Evolutionary conservation across 208 protist genomes (phyloP), one percentile per base, ranked within the genome.

Genomic region (Acanthamoeba divionensis): DNA sequence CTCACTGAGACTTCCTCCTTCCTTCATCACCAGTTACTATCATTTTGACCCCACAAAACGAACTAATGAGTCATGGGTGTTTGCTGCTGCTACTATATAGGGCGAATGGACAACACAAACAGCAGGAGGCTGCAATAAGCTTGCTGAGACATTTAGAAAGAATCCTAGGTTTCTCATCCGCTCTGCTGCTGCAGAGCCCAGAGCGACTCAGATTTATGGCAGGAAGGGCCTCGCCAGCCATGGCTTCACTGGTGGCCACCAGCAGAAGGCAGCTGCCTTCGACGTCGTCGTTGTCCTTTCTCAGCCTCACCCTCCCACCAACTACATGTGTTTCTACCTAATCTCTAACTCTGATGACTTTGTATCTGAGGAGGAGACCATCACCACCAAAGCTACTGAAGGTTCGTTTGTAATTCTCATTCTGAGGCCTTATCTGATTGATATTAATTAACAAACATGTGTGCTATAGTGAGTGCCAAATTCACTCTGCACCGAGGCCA

Each of bases 281-380:
- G 48, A 63, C 21, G 73, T 21, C 4, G 73, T 83, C 4, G 29
- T 83, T 18, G 73, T 83, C 6, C 10, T 83, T 2, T 83, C 73
- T 8, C 73, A 83, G 73, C 45, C 73, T 8, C 48, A 31, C 52
- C 50, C 73, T 1, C 36, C 69, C 24, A 38, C 24, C 73, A 83
- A 83, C 73, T 65, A 47, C 24, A 83, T 83, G 18, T 47, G 73
- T 12, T 83, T 83, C 73, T 83, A 83, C 50, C 21, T 83, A 2
- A 21, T 62, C 73, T 29, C 73, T 15, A 47, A 36, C 0, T 3
- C 15, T 5, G 73, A 83, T 29, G 63, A 83, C 36, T 29, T 47
- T 3, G 21, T 83, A 29, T 54, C 63, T 18, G 31, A 24, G 52
- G 63, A 83, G 50, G 73, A 83, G 31, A 54, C 63, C 24, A 83